phyloP scores from a whole-genome alignment of 768 basidiomycete species.

The Heimioporus sp. region DNA sequence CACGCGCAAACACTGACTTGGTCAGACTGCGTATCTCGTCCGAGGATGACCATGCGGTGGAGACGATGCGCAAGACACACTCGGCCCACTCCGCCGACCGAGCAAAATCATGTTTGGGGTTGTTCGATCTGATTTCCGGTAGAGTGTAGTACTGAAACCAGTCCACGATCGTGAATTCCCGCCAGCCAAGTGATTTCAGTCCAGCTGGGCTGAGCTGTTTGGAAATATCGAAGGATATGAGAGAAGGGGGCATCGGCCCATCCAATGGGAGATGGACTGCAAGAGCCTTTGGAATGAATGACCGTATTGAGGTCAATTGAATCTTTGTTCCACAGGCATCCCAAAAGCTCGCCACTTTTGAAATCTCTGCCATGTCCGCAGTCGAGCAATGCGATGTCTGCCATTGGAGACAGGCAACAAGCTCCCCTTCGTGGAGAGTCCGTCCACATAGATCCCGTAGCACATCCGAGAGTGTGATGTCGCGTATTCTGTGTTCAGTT shows the following conservation, averaged over 20 bases:
- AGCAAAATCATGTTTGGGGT: conserved; percentile 56
- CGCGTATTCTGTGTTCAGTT: not conserved
- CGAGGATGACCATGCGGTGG: conserved; percentile 66
- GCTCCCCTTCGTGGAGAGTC: conserved; percentile 4
- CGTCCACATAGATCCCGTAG: not conserved
- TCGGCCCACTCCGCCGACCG: conserved; percentile 74
- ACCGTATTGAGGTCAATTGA: conserved; percentile 60
- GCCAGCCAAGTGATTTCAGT: conserved; percentile 70
- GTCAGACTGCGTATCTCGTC: conserved; percentile 41
- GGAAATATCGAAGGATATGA: conserved; percentile 67
- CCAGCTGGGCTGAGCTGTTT: conserved; percentile 50
- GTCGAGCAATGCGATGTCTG: not conserved
- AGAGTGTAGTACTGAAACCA: conserved; percentile 69
- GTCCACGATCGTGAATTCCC: conserved; percentile 66
- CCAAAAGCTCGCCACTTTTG: conserved; percentile 67
- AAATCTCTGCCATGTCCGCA: conserved; percentile 38
- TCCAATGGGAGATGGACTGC: conserved; percentile 62
- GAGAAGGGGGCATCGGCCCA: conserved; percentile 71
- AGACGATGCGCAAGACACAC: conserved; percentile 58
- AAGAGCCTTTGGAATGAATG: conserved; percentile 56
- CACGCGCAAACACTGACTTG: conserved; percentile 35
- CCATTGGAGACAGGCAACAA: conserved; percentile 9
- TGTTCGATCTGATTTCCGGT: conserved; percentile 37
- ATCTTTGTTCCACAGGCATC: conserved; percentile 51
- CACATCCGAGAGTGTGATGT: not conserved